phyloP scores from a whole-genome alignment of 2,329 filamentous ascomycete species.

The Mycosphaerella sp. region DNA sequence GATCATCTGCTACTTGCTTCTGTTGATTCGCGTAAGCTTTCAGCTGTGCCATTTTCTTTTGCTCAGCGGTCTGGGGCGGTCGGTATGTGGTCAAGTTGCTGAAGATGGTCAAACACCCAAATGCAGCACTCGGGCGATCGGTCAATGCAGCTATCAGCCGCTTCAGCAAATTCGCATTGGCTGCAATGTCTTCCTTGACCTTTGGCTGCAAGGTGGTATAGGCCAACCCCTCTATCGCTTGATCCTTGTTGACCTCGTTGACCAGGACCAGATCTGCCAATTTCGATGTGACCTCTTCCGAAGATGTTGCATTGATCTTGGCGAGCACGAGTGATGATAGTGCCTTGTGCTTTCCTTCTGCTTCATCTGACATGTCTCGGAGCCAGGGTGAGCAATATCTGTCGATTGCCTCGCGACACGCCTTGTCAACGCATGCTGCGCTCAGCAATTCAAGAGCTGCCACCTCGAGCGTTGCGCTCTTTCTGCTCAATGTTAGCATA shows the following conservation, averaged over 20 bases:
- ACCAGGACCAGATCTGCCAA: slow-evolving; percentile 30
- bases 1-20: slow-evolving; percentile 55
- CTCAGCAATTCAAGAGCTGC: slow-evolving; percentile 85
- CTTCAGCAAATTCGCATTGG: slow-evolving; percentile 61
- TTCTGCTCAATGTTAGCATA: slow-evolving; percentile 50
- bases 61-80: slow-evolving; percentile 74
- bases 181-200: slow-evolving; percentile 73
- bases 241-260: slow-evolving; percentile 42
- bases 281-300: slow-evolving; percentile 27
- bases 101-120: slow-evolving; percentile 80
- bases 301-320: slow-evolving; percentile 37
- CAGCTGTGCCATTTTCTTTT: slow-evolving; percentile 83
- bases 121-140: slow-evolving; percentile 49
- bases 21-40: slow-evolving; percentile 90
- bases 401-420: slow-evolving; percentile 74
- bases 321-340: slow-evolving; percentile 51
- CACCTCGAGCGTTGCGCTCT: slow-evolving; percentile 77
- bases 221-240: slow-evolving; percentile 81
- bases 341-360: slow-evolving; percentile 31
- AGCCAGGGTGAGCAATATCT: slow-evolving; percentile 85
- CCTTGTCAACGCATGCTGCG: slow-evolving; percentile 77
- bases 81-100: slow-evolving; percentile 77
- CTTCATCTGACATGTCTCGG: slow-evolving; percentile 62
- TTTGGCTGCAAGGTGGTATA: slow-evolving; percentile 82
- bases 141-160: slow-evolving; percentile 60